These are phyloP conservation scores for Prunus padus DNA, from an alignment of 306 rosid genomes.

Conservation along the genomic window DNA sequence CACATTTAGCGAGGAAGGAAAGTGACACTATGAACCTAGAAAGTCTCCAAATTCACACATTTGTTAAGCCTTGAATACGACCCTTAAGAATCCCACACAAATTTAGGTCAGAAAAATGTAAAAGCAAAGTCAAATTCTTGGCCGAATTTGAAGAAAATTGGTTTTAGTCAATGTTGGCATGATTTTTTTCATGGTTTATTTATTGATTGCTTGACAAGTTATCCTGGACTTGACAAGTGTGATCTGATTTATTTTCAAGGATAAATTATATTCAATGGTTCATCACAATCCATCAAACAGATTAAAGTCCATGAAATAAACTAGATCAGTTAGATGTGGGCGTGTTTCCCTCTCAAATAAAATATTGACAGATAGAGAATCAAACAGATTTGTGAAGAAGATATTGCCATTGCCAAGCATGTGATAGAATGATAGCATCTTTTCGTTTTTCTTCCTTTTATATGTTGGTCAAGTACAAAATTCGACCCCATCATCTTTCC, in stretches of 20 bases:
- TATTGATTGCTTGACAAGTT: slow-evolving; percentile 26
- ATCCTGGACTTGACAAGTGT: not conserved
- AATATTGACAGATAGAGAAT: not conserved
- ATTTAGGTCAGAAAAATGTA: slow-evolving; percentile 8
- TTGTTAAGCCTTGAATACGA: not conserved
- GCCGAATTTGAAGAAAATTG: slow-evolving; percentile 20
- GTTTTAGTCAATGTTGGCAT: not conserved
- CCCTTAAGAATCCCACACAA: not conserved
- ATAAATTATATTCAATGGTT: too few species aligned
- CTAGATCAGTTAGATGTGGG: too few species aligned
- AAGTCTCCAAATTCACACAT: slow-evolving; percentile 6
- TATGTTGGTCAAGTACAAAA: too few species aligned
- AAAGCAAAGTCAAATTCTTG: slow-evolving; percentile 13
- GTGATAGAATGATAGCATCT: not conserved
- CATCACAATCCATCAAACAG: too few species aligned
- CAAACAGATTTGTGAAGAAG: not conserved
- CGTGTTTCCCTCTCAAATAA: too few species aligned
- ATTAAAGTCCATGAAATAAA: too few species aligned
- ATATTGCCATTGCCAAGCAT: not conserved
- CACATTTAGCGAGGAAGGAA: not conserved
- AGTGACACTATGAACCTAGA: not conserved
- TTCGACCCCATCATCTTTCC: too few species aligned
- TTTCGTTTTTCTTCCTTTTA: not conserved
- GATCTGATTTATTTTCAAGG: too few species aligned
- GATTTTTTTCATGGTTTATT: not conserved